Percentiles rank a stretch among this genome's conserved stretches.
Evolutionary conservation across 768 basidiomycete genomes (phyloP).

Genomic region (Mycena epipterygia): DNA sequence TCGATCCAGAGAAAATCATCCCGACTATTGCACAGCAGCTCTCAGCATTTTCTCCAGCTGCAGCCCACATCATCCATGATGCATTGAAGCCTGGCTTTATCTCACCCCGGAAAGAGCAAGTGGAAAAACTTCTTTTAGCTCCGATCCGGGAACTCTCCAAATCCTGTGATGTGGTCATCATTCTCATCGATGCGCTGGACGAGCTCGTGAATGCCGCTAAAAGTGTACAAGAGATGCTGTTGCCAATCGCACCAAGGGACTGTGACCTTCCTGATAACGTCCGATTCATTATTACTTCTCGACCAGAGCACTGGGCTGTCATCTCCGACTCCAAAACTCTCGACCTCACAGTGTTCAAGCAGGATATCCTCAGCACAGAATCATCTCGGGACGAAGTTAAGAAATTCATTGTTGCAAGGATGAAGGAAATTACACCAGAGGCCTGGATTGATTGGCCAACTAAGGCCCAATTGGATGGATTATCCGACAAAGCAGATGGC

Average conservation of each 20-base stretch:
- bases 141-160: conserved; percentile 7
- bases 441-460: not conserved
- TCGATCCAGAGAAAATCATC: conserved; percentile 6
- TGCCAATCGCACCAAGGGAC: not conserved
- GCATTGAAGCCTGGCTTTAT: not conserved
- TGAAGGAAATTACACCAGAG: conserved; percentile 6
- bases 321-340: conserved; percentile 18
- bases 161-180: not conserved
- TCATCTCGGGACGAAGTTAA: not conserved
- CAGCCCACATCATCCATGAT: conserved; percentile 1
- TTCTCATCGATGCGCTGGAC: conserved; percentile 19
- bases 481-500: conserved; percentile 10
- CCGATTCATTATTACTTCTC: conserved; percentile 14
- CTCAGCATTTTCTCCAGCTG: conserved; percentile 13
- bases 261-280: conserved; percentile 16
- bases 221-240: not conserved
- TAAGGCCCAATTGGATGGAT: not conserved
- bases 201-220: not conserved
- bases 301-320: conserved; percentile 19
- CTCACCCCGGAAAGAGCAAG: not conserved
- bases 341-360: not conserved
- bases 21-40: conserved; percentile 19
- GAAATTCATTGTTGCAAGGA: not conserved
- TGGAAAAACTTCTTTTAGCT: conserved; percentile 13
- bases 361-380: not conserved